Evolutionary conservation across 306 rosid species (phyloP).

Genomic region (Trifolium dubium): DNA sequence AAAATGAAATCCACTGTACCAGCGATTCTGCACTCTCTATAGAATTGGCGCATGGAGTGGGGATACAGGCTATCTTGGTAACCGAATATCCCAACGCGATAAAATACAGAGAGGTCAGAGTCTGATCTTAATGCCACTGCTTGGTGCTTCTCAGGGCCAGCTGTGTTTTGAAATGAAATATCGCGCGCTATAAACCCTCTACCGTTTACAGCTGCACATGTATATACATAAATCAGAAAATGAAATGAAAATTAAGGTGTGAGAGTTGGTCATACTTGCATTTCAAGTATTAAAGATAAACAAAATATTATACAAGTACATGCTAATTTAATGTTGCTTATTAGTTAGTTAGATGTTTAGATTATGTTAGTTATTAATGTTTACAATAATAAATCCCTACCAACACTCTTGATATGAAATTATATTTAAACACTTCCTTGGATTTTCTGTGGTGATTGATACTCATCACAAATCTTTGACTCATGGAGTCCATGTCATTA

Average conservation of each 20-base stretch:
- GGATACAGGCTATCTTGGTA: constrained; percentile 86
- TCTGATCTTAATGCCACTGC: constrained; percentile 93
- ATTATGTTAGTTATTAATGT: constrained; percentile 5
- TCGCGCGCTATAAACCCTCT: constrained; percentile 85
- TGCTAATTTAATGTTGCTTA: constrained; percentile 28
- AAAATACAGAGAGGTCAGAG: constrained; percentile 80
- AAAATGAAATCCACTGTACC: constrained; percentile 91
- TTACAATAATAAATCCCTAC: constrained; percentile 24
- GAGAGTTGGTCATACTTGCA: not conserved
- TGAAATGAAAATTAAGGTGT: not conserved
- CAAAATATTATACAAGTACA: constrained; percentile 6
- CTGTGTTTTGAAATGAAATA: constrained; percentile 76
- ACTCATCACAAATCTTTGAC: constrained; percentile 10
- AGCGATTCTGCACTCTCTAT: constrained; percentile 67
- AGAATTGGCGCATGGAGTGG: constrained; percentile 95
- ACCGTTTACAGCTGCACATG: constrained; percentile 77
- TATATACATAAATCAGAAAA: not conserved
- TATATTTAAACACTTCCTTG: not conserved
- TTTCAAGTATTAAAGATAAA: not conserved
- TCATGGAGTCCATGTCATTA: not conserved
- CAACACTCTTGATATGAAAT: not conserved
- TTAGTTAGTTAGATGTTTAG: constrained; percentile 10
- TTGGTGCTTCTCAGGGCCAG: constrained; percentile 83
- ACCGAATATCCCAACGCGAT: constrained; percentile 61
- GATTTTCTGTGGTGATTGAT: constrained; percentile 13